Conservation (phyloP, 495 filamentous ascomycete genomes). For the Penicillium longicatenatum region DNA sequence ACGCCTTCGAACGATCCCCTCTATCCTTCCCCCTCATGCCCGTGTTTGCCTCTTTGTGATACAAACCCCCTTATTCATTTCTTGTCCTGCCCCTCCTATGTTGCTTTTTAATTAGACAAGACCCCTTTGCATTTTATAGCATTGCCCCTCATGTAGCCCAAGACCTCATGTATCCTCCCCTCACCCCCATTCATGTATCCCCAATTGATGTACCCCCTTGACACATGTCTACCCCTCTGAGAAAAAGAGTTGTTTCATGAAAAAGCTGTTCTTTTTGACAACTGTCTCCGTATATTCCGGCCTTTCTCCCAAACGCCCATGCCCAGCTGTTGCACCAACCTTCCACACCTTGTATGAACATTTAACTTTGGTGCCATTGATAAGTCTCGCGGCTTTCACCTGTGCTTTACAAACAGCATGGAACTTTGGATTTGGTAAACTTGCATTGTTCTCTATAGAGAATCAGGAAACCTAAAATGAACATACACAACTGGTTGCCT, state of each 20-base stretch:
- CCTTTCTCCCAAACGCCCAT: slow-evolving; percentile 14
- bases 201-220: slow-evolving; percentile 14
- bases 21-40: slow-evolving; percentile 36
- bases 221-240: slow-evolving; percentile 21
- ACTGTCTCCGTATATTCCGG: slow-evolving; percentile 34
- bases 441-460: no score
- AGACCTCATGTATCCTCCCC: slow-evolving; percentile 50
- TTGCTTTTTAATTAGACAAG: slow-evolving; percentile 49
- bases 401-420: neutral
- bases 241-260: slow-evolving; percentile 42
- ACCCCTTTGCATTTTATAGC: slow-evolving; percentile 35
- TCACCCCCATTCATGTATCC: slow-evolving; percentile 24
- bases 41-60: slow-evolving; percentile 25
- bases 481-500: slow-evolving; percentile 12
- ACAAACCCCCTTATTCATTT: slow-evolving; percentile 20
- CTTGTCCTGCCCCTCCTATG: slow-evolving; percentile 22
- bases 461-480: neutral
- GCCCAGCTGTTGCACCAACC: slow-evolving; percentile 7
- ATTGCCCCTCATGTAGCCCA: slow-evolving; percentile 52
- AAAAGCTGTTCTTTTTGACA: slow-evolving; percentile 27
- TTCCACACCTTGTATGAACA: slow-evolving; percentile 35
- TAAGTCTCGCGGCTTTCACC: neutral
- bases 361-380: neutral
- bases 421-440: neutral
- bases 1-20: slow-evolving; percentile 26